Evolutionary conservation across 2,329 filamentous ascomycete genomes (phyloP).

Genomic region (Daldinia sp.): DNA sequence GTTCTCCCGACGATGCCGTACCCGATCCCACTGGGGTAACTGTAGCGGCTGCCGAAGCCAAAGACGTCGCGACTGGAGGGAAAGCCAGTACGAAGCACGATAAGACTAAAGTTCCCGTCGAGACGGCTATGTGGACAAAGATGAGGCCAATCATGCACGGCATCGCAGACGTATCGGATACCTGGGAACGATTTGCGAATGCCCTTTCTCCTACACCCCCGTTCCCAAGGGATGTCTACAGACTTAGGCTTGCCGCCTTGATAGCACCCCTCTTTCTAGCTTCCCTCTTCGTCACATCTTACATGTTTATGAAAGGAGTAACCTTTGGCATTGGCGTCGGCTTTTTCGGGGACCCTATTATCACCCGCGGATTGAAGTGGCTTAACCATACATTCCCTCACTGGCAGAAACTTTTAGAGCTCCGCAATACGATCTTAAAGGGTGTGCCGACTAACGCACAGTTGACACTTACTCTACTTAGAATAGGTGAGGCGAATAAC

Average conservation of each 20-base stretch:
- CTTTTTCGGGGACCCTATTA: constrained; percentile 83
- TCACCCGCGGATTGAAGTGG: constrained; percentile 65
- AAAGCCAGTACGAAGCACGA: constrained; percentile 65
- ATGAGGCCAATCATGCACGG: constrained; percentile 75
- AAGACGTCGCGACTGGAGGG: constrained; percentile 55
- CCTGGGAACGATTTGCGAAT: constrained; percentile 52
- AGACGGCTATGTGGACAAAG: constrained; percentile 78
- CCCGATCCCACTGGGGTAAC: constrained; percentile 52
- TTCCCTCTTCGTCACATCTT: constrained; percentile 63
- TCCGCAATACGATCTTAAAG: constrained; percentile 79
- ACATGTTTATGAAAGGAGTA: constrained; percentile 69
- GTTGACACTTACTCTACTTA: constrained; percentile 79
- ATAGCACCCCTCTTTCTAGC: constrained; percentile 61
- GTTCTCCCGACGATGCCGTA: constrained; percentile 39
- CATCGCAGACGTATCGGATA: constrained; percentile 58
- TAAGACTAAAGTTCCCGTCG: constrained; percentile 81
- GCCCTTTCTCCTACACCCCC: constrained; percentile 70
- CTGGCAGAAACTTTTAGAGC: constrained; percentile 78
- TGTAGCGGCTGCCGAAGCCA: constrained; percentile 51
- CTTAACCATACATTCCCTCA: constrained; percentile 69
- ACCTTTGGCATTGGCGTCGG: constrained; percentile 75
- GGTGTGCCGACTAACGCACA: constrained; percentile 89
- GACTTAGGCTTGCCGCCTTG: constrained; percentile 62
- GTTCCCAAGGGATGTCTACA: constrained; percentile 63
- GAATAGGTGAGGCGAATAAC: constrained; percentile 82